phyloP scores from a whole-genome alignment of 495 filamentous ascomycete species.

The Bryoglossum gracile region DNA sequence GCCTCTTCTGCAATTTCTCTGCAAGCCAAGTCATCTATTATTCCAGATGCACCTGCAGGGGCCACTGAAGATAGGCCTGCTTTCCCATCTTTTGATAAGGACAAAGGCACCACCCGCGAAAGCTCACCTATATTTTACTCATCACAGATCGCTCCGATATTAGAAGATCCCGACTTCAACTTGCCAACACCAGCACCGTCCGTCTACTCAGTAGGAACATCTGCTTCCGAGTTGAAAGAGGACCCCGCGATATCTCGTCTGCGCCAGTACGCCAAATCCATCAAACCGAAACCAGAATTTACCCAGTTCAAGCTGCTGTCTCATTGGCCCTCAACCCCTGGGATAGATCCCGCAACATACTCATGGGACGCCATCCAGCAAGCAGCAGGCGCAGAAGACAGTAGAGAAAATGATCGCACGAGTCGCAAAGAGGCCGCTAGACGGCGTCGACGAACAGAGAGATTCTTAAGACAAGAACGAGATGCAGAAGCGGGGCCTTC shows the following conservation, averaged over 20 bases:
- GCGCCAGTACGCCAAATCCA: conserved; percentile 19
- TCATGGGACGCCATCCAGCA: conserved; percentile 11
- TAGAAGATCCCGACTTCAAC: conserved; percentile 1
- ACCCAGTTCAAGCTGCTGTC: conserved; percentile 7
- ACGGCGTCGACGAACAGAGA: conserved; percentile 14
- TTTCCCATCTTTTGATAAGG: not conserved
- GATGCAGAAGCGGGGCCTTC: not conserved
- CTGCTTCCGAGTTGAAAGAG: conserved; percentile 14
- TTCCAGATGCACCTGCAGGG: not conserved
- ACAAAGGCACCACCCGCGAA: conserved; percentile 3
- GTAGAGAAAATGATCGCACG: conserved; percentile 3
- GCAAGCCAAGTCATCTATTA: conserved; percentile 7
- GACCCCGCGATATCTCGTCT: conserved; percentile 20
- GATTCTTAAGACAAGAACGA: conserved; percentile 11
- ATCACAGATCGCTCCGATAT: no score
- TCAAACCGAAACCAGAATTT: conserved; percentile 17
- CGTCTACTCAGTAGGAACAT: conserved; percentile 15
- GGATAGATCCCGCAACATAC: conserved; percentile 19
- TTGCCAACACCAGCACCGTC: conserved; percentile 17
- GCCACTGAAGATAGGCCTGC: not conserved
- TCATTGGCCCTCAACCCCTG: conserved; percentile 22
- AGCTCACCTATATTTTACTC: conserved; percentile 9
- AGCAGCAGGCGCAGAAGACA: not conserved
- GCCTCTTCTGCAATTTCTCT: conserved; percentile 19
- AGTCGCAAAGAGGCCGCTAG: conserved; percentile 7